Evolutionary conservation across 306 rosid genomes (phyloP), one percentile per base, ranked within the genome.

Genomic region (Gastrolobium villosum): DNA sequence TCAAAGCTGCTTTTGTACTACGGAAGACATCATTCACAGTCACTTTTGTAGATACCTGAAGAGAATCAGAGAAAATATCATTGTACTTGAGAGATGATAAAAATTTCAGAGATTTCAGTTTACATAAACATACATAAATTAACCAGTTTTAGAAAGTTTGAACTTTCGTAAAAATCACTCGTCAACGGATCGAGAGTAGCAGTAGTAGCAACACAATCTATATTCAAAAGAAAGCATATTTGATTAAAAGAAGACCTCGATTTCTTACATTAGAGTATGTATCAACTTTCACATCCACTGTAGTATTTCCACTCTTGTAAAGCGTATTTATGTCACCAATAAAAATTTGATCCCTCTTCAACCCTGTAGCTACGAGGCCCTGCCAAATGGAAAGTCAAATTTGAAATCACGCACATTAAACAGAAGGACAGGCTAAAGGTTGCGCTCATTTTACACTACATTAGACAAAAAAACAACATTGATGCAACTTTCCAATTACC

Each of bases 321-420:
- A 89, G 84, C 50, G 96, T 83, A 63, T 83, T 89, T 71, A 94
- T 81, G 77, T 94, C 97, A 80, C 98, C 98, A 65, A 87, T 55
- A 85, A 92, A 92, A 75, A 89, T 50, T 74, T 92, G 86, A 77
- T 92, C 98, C 85, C 81, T 93, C 93, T 94, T 92, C 88, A 82
- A 82, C 69, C 98, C 98, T 55, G 93, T 92, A 78, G 98, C 97
- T 48, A 83, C 46, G 59, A 94, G 90, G 70, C 89, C 94, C 98
- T 94, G 96, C 81, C 67, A 80, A 31, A 72, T 8, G 40, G 60
- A 77, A 76, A 86, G 79, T 77, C 10, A 28, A 75, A 69, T 52
- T 41, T 28, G 35, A 66, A 72, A 87, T 68, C 54, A 75, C 72
- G 77, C 35, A 50, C 20, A 52, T 54, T 55, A 74, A 26, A 54